Evolutionary conservation across 495 filamentous ascomycete species (phyloP).

Genomic region (Amniculicola lignicola): DNA sequence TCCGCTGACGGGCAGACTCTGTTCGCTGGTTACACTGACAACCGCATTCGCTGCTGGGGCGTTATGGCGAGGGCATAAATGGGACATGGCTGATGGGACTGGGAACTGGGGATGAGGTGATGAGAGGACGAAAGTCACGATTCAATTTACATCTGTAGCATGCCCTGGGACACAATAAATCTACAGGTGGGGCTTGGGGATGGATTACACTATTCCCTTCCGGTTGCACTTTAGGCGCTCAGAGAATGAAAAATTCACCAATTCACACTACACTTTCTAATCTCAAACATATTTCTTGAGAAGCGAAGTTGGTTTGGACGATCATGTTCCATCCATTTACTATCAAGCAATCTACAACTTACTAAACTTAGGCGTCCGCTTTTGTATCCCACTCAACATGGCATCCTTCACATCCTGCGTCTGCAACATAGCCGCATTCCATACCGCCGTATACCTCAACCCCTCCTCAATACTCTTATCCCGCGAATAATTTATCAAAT

Average conservation of each 20-base stretch:
- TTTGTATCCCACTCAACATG: slow-evolving; percentile 71
- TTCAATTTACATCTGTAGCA: slow-evolving; percentile 29
- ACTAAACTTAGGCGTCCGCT: slow-evolving; percentile 77
- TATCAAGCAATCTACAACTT: slow-evolving; percentile 61
- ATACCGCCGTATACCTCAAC: slow-evolving; percentile 76
- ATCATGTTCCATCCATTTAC: neutral
- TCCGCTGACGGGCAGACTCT: slow-evolving; percentile 96
- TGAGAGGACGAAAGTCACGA: slow-evolving; percentile 2
- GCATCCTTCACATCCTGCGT: slow-evolving; percentile 72
- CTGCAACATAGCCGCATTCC: slow-evolving; percentile 84
- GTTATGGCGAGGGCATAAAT: slow-evolving; percentile 67
- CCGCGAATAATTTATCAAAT: slow-evolving; percentile 80
- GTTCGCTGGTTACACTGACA: slow-evolving; percentile 99
- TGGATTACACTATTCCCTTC: slow-evolving; percentile 20
- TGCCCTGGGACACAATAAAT: slow-evolving; percentile 18
- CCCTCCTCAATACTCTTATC: slow-evolving; percentile 76
- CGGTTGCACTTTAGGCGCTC: slow-evolving; percentile 36
- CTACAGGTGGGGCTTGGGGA: slow-evolving; percentile 15
- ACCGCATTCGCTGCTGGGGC: slow-evolving; percentile 98
- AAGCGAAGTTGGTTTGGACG: too few species aligned
- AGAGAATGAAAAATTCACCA: slow-evolving; percentile 37
- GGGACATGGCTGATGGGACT: neutral
- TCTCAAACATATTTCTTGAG: neutral
- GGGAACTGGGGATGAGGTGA: slow-evolving; percentile 11
- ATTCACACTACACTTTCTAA: too few species aligned